Evolutionary conservation across 306 rosid species (phyloP).

Genomic region (Crotalaria pallida): DNA sequence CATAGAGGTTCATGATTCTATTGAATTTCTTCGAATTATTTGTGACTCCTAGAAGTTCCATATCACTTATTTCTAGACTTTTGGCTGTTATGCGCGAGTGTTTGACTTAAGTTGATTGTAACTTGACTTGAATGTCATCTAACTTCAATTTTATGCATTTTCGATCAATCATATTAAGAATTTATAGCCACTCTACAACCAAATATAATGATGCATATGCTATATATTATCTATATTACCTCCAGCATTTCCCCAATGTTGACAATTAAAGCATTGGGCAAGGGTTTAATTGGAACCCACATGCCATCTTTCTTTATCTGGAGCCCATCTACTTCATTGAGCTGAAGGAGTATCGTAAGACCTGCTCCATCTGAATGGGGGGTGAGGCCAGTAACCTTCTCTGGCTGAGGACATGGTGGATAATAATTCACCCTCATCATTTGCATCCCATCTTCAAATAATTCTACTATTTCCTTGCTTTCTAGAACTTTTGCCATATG

Average conservation of each 20-base stretch:
- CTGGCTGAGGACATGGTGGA: conserved; percentile 43
- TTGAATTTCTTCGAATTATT: no score
- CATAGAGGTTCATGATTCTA: no score
- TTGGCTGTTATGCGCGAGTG: neutral
- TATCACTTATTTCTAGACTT: neutral
- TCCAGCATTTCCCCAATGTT: conserved; percentile 39
- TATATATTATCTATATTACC: neutral
- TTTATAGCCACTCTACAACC: neutral
- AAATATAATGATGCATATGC: neutral
- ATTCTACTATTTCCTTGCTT: conserved; percentile 11
- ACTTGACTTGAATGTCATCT: no score
- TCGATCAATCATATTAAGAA: neutral
- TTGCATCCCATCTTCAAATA: conserved; percentile 27
- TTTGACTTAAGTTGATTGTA: neutral
- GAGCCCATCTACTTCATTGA: conserved; percentile 35
- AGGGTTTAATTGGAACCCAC: conserved; percentile 32
- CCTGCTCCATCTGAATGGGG: conserved; percentile 42
- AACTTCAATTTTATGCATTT: neutral
- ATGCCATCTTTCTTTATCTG: conserved; percentile 32
- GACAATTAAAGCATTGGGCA: conserved; percentile 36
- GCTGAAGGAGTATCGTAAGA: conserved; percentile 37
- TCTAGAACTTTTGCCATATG: conserved; percentile 20
- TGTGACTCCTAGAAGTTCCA: no score
- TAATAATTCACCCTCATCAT: conserved; percentile 38
- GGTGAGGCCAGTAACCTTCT: conserved; percentile 37